phyloP scores from a whole-genome alignment of 768 basidiomycete species.

The Calocybe gangraenosa region DNA sequence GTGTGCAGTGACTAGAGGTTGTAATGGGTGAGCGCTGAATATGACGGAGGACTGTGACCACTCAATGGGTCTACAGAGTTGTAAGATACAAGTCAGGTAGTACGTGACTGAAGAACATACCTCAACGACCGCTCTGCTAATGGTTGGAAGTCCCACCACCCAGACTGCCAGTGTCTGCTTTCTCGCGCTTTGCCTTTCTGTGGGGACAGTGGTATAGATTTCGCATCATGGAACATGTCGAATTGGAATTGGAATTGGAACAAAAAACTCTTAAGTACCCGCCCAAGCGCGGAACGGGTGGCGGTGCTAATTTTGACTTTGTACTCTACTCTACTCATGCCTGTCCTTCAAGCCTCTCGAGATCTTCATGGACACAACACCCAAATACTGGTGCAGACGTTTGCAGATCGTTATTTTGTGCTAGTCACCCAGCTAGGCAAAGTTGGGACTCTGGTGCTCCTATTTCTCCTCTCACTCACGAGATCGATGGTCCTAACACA shows the following conservation, averaged over 20 bases:
- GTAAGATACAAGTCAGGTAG: conserved; percentile 2
- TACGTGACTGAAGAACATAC: conserved; percentile 29
- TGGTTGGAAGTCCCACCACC: conserved; percentile 74
- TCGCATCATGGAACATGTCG: conserved; percentile 15
- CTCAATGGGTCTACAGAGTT: conserved; percentile 49
- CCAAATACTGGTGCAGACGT: conserved; percentile 75
- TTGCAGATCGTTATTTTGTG: conserved; percentile 78
- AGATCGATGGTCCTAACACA: conserved; percentile 6
- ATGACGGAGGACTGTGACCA: conserved; percentile 72
- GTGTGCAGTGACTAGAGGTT: conserved; percentile 55
- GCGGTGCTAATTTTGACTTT: conserved; percentile 9
- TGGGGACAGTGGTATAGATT: conserved; percentile 30
- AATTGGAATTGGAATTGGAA: neutral
- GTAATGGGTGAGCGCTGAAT: conserved; percentile 62
- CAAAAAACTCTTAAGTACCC: too few species aligned
- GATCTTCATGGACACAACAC: conserved; percentile 57
- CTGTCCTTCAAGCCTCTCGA: conserved; percentile 47
- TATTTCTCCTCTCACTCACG: neutral
- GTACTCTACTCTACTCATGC: conserved; percentile 21
- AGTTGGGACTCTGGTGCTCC: conserved; percentile 77
- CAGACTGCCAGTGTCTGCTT: conserved; percentile 50
- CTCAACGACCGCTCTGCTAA: conserved; percentile 52
- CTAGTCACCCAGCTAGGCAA: conserved; percentile 88
- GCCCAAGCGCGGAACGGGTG: conserved; percentile 8
- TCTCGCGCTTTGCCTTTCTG: conserved; percentile 54